Base-by-base conservation (phyloP, 2,329 filamentous ascomycete species). In the Fusarium papillatum region DNA sequence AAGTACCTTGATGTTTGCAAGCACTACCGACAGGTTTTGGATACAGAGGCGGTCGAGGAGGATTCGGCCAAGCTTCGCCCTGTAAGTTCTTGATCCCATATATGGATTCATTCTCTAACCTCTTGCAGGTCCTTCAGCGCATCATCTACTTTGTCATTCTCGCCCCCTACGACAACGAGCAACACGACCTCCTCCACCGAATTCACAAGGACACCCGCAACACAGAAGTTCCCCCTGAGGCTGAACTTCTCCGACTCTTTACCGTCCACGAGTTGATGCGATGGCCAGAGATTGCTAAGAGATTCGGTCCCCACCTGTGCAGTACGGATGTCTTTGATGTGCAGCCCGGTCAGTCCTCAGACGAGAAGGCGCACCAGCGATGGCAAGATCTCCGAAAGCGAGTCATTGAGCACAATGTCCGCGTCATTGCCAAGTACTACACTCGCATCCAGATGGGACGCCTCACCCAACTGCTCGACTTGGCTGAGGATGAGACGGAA, bases 1-100 rank as follows among this genome's bases (percentile, higher is more conserved):
- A 98, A 98, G 86, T 99, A 99, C 82, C 92, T 99, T 39, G 96
- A 98, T 75, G 96, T 93, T 39, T 99, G 97, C 92, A 99, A 99
- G 87, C 93, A 99, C 86, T 99, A 98, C 88, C 91, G 97, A 83
- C 96, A 98, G 83, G 96, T 99, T 7, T 87, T 99, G 73, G 96
- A 99, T 83, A 99, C 97, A 0, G 95, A 98, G 84, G 95, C 96
- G 5, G 95, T 99, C 7, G 95, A 98, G 85, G 92, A 97, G 78
- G 95, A 98, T 83, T 91, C 95, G 10, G 88, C 93, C 74, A 95
- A 98, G 86, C 91, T 98, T 73, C 94, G 93, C 80, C 94, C 95
- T 8, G 95, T 97, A 91, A 82, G 93, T 66, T 64, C 64, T 50
- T 46, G 6, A 41, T 17, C 14, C 36, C 39, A n/a, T 61, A 22